Base-by-base conservation (phyloP, 805 yeast species). In the Tetrapisispora namnaoensis region DNA sequence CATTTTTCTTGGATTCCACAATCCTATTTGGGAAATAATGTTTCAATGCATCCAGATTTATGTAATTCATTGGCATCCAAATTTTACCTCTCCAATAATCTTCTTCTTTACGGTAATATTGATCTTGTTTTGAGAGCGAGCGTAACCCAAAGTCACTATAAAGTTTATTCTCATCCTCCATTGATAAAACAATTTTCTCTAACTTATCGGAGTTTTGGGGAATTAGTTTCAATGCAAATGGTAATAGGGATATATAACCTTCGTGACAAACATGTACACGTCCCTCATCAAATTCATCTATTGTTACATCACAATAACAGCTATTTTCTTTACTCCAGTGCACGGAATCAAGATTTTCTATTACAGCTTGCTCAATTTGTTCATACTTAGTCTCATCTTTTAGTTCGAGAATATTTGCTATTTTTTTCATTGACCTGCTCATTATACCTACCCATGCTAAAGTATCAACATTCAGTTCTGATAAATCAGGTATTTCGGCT, bases 61-160 rank as follows among this genome's bases (percentile, higher is more conserved):
- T 69, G 60, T 88, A 91, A 69, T 93, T 93, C 60, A 93, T 85
- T 63, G 89, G 86, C 56, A 89, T 72, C 98, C 98, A 93, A 27
- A 93, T 74, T 18, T 95, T 87, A 1, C 96, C 93, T 53, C 96
- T 77, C 99, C 99, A 93, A 69, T 93, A 93, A 66, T 91, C 82
- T 61, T 93, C 99, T 8, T 76, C 91, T 0, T 82, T 77, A 48
- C 84, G 84, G 67, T 83, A 93, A 50, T 60, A 69, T 20, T 70
- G 69, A 57, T 86, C 90, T 5, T 72, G 56, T 57, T 79, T 80
- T 0, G 96, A 85, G 36, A 93, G 69, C 0, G 95, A 85, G 53
- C 96, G 73, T 36, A 93, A 70, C 14, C 99, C 99, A 55, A 62
- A 88, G 1, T 75, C 75, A 8, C 87, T 69, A 85, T 93, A 90